Percentiles rank a stretch among this genome's conserved stretches.
These are phyloP conservation scores for Tripterygium wilfordii DNA, from an alignment of 177 flowering plant genomes.

Conservation along the genomic window DNA sequence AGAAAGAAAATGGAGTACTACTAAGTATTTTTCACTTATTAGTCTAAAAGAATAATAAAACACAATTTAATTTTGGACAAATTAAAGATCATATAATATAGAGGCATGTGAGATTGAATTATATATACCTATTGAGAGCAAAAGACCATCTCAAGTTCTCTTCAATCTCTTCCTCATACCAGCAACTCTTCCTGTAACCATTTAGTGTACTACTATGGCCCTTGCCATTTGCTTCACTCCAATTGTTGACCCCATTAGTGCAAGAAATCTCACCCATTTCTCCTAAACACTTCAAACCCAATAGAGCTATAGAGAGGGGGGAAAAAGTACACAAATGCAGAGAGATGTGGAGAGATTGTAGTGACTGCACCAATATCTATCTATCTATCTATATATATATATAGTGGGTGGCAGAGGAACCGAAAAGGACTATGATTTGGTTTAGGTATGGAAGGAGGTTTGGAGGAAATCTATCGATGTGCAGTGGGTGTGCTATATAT, in stretches of 20 bases:
- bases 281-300: too few species aligned
- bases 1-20: too few species aligned
- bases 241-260: constrained; percentile 35
- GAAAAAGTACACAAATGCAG: constrained; percentile 1
- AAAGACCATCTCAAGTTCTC: constrained; percentile 77
- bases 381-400: too few species aligned
- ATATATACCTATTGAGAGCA: constrained; percentile 91
- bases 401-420: constrained; percentile 26
- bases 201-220: constrained; percentile 21
- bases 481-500: constrained; percentile 17
- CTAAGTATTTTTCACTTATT: too few species aligned
- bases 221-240: constrained; percentile 35
- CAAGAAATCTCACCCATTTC: constrained; percentile 56
- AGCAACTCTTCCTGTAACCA: constrained; percentile 78
- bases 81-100: too few species aligned
- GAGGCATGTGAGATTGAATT: too few species aligned
- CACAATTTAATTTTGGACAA: too few species aligned
- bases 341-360: constrained; percentile 4
- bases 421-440: constrained; percentile 23
- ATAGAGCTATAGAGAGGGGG: constrained; percentile 6
- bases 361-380: too few species aligned
- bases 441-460: constrained; percentile 8
- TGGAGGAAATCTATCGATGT: constrained; percentile 13
- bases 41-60: too few species aligned
- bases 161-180: constrained; percentile 97